A percentile compares a stretch with the other conserved stretches of the same genome.
Evolutionary conservation across 1,139 yeast genomes (phyloP).

Genomic region (Yamadazyma conglobata): DNA sequence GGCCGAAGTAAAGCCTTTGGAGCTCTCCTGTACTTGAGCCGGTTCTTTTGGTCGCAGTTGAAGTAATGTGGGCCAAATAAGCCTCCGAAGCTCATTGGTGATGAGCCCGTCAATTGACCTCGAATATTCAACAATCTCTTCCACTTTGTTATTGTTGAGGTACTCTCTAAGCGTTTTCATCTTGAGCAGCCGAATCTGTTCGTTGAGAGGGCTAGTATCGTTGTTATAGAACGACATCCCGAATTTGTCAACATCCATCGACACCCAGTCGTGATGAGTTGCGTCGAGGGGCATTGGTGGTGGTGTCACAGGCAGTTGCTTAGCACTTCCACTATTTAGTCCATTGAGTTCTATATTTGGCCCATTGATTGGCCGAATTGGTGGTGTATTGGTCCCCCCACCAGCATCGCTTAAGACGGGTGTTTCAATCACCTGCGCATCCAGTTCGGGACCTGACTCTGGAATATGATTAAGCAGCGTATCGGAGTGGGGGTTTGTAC

Average conservation of each 20-base stretch:
- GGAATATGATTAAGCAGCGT: too few relatives aligned
- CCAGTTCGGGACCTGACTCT: too few relatives aligned
- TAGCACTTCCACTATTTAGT: too few relatives aligned
- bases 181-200: slow-evolving; percentile 38
- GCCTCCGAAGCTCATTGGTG: slow-evolving; percentile 33
- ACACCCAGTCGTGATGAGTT: slow-evolving; percentile 43
- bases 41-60: slow-evolving; percentile 1
- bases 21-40: not conserved
- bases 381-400: too few relatives aligned
- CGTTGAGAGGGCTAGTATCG: slow-evolving; percentile 40
- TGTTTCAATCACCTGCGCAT: too few relatives aligned
- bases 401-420: too few relatives aligned
- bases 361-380: too few relatives aligned
- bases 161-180: slow-evolving; percentile 40
- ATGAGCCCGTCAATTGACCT: slow-evolving; percentile 50
- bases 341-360: too few relatives aligned
- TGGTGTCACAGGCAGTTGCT: too few relatives aligned
- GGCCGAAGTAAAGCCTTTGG: slow-evolving; percentile 11
- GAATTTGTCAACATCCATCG: slow-evolving; percentile 46
- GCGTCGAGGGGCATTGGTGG: too few relatives aligned
- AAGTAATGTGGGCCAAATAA: slow-evolving; percentile 49
- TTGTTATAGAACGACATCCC: slow-evolving; percentile 48
- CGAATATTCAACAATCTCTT: slow-evolving; percentile 31
- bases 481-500: too few relatives aligned
- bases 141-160: slow-evolving; percentile 22